Evolutionary conservation across 2,329 filamentous ascomycete species (phyloP), one percentile per base, ranked within the genome.

Genomic region (Scytalidium sp.): DNA sequence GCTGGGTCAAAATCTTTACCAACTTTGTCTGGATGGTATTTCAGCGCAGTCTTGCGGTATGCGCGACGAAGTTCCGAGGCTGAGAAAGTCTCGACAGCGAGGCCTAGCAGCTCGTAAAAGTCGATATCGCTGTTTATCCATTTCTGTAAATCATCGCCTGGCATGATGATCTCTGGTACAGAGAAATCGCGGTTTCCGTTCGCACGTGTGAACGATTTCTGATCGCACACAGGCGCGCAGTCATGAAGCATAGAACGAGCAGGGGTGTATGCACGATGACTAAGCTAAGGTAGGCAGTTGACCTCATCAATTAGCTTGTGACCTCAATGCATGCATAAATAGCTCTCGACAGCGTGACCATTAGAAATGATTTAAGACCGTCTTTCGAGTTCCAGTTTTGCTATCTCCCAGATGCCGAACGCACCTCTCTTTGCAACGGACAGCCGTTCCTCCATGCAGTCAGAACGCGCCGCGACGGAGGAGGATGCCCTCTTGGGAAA

Each of bases 1-100:
- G 85, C 84, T 42, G 89, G 78, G 58, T 94, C 90, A 60, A 87
- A 90, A 32, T 78, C 73, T 46, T 81, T 83, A 55, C 85, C 81
- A 49, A 92, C 85, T 72, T 97, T 96, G 77, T 97, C 93, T 1
- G 93, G 93, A 68, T 97, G 93, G 74, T 92, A 90, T 63, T 90
- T 90, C n/a, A 96, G 76, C 3, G 90, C 90, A 23, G 86, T 85
- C 61, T 89, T 88, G 51, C 90, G 83, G 76, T 93, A 97, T 41
- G 90, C 90, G 58, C 64, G 61, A 25, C 62, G 60, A 6, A 64
- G 53, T 52, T 64, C 62, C 6, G 62, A 60, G 32, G 52, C 53
- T 0, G 57, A 56, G 50, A 51, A 60, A 17, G 53, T 53, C 45
- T 61, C 57, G 48, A 60, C 53, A 3, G 54, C 53, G 10, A 65